phyloP scores from a whole-genome alignment of 805 yeast genomes.

The Pichia heedii region DNA sequence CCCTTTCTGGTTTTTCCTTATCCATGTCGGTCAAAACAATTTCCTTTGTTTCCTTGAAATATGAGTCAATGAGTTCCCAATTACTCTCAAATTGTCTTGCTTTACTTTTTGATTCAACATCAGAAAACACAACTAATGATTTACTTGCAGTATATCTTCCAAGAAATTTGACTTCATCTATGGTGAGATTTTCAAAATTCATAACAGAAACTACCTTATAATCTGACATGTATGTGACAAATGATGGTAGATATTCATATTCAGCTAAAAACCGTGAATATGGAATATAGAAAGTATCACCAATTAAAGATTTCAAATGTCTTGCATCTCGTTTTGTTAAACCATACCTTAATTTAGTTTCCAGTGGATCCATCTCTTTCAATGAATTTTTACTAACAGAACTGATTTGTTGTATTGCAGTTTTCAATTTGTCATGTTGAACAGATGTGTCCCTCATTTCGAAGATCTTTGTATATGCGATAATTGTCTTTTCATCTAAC shows the following conservation, averaged over 20 bases:
- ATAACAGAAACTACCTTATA: not conserved
- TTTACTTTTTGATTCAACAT: not conserved
- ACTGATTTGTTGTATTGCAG: slow-evolving; percentile 3
- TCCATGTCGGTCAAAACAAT: not conserved
- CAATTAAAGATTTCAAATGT: not conserved
- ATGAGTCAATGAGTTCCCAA: not conserved
- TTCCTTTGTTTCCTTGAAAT: not conserved
- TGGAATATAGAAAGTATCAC: not conserved
- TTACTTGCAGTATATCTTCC: not conserved
- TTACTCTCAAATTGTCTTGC: not conserved
- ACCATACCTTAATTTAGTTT: slow-evolving; percentile 4
- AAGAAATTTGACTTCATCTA: slow-evolving; percentile 1
- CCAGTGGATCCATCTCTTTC: not conserved
- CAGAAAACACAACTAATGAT: not conserved
- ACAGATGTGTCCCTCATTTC: not conserved
- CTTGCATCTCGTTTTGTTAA: not conserved
- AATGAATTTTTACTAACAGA: not conserved
- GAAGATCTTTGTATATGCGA: not conserved
- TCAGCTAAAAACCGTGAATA: slow-evolving; percentile 2
- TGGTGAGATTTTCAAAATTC: slow-evolving; percentile 2
- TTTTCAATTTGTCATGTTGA: not conserved
- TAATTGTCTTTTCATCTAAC: not conserved
- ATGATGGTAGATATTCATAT: not conserved
- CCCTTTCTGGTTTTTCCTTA: not conserved
- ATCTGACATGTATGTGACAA: not conserved